phyloP scores from a whole-genome alignment of 2,329 filamentous ascomycete species.

The Penicillium sp. region DNA sequence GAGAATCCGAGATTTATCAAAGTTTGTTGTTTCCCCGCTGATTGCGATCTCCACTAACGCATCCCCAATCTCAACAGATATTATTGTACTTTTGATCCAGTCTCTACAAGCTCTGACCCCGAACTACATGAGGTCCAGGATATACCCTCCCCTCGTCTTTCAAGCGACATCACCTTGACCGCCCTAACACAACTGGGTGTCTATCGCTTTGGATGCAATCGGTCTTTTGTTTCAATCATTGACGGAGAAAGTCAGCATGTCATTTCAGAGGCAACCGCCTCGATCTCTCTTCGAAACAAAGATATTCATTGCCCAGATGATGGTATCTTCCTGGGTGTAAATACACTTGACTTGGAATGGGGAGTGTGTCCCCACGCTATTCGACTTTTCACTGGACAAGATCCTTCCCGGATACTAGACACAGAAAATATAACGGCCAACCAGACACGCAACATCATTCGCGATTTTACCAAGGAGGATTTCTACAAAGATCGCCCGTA shows the following conservation, averaged over 20 bases:
- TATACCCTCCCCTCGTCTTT: constrained; percentile 3
- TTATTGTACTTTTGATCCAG: constrained; percentile 14
- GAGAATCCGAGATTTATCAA: constrained; percentile 20
- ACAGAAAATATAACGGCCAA: constrained; percentile 28
- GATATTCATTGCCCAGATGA: constrained; percentile 28
- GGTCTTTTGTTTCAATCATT: constrained; percentile 53
- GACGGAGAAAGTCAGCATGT: constrained; percentile 50
- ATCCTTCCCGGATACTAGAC: constrained; percentile 15
- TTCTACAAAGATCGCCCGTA: constrained; percentile 36
- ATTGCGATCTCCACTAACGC: constrained; percentile 5
- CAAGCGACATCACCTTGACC: constrained; percentile 42
- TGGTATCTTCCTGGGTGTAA: constrained; percentile 33
- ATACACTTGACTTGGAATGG: constrained; percentile 24
- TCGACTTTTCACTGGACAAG: constrained; percentile 23
- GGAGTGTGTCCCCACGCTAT: constrained; percentile 25
- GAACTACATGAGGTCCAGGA: background rate
- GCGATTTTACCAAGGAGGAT: constrained; percentile 38
- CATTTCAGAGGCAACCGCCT: constrained; percentile 52
- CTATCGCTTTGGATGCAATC: constrained; percentile 44
- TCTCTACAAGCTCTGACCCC: background rate
- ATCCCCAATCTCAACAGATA: constrained; percentile 11
- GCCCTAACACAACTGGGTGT: constrained; percentile 53
- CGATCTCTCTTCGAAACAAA: constrained; percentile 38
- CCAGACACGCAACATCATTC: constrained; percentile 36
- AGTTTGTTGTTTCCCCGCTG: constrained; percentile 6